A percentile compares a stretch with the other conserved stretches of the same genome.
Conservation (phyloP, 164 flowering plant genomes). For the Malania oleifera region DNA sequence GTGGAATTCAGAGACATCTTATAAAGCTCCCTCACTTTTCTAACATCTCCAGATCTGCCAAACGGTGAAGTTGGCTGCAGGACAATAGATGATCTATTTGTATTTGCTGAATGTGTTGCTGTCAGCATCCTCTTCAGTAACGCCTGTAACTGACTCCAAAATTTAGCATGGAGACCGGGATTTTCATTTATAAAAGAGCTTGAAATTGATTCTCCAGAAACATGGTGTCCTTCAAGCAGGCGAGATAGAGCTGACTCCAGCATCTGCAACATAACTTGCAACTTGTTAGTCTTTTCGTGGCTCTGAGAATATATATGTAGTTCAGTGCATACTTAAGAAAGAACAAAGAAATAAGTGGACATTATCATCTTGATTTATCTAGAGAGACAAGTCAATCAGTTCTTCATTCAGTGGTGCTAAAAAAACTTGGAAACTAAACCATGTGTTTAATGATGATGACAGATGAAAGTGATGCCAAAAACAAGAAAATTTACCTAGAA, state of each 20-base stretch:
- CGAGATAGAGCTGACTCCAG: constrained; percentile 67
- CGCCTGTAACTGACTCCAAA: constrained; percentile 68
- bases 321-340: neutral
- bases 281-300: neutral
- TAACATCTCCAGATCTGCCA: constrained; percentile 42
- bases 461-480: too few species aligned
- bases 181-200: constrained; percentile 19
- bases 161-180: constrained; percentile 37
- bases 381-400: too few species aligned
- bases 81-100: constrained; percentile 29
- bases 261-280: constrained; percentile 40
- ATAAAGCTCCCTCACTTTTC: constrained; percentile 73
- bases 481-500: too few species aligned
- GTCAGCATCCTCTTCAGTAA: constrained; percentile 71
- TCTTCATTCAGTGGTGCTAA: too few species aligned
- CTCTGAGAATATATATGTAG: neutral
- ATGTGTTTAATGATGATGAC: too few species aligned
- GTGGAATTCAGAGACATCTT: constrained; percentile 64
- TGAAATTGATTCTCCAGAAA: constrained; percentile 24
- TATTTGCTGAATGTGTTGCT: constrained; percentile 26
- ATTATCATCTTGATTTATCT: too few species aligned
- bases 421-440: too few species aligned
- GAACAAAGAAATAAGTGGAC: neutral
- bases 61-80: constrained; percentile 22
- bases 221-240: constrained; percentile 72